phyloP scores from a whole-genome alignment of 306 rosid genomes.

The Cicer pinnatifidum region DNA sequence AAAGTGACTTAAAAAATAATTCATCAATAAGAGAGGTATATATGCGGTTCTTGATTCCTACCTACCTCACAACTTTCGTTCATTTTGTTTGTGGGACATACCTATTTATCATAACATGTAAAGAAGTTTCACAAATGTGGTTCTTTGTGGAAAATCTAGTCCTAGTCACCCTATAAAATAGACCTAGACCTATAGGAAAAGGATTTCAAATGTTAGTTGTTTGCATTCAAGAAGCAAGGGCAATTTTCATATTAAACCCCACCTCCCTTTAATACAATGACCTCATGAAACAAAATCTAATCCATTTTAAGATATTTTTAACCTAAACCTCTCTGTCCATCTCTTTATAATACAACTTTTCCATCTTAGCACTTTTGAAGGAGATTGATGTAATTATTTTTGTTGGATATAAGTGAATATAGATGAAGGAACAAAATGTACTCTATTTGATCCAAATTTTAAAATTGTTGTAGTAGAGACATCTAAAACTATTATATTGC shows the following conservation, averaged over 20 bases:
- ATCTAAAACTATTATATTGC: too few relatives aligned
- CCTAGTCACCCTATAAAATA: constrained; percentile 38
- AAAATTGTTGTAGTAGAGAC: rapidly evolving
- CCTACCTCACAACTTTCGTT: constrained; percentile 52
- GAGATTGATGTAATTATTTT: not conserved
- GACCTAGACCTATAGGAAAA: constrained; percentile 38
- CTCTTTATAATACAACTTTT: constrained; percentile 15
- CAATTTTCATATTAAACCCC: constrained; percentile 20
- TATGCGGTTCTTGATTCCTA: constrained; percentile 52
- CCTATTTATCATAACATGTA: constrained; percentile 41
- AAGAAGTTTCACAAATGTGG: constrained; percentile 44
- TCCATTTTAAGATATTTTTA: constrained; percentile 33
- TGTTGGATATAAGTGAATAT: too few relatives aligned
- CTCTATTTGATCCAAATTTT: too few relatives aligned
- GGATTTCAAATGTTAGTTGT: constrained; percentile 42
- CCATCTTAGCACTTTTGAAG: constrained; percentile 6
- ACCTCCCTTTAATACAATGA: constrained; percentile 31
- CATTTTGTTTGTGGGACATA: constrained; percentile 47
- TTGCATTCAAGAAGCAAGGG: constrained; percentile 39
- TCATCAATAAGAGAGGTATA: constrained; percentile 45
- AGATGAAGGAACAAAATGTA: too few relatives aligned
- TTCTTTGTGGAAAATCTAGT: constrained; percentile 42
- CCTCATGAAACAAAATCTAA: constrained; percentile 40
- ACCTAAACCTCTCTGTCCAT: constrained; percentile 25
- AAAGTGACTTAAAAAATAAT: constrained; percentile 45